phyloP scores from a whole-genome alignment of 2,329 filamentous ascomycete species.

The Fusarium goolgardi region DNA sequence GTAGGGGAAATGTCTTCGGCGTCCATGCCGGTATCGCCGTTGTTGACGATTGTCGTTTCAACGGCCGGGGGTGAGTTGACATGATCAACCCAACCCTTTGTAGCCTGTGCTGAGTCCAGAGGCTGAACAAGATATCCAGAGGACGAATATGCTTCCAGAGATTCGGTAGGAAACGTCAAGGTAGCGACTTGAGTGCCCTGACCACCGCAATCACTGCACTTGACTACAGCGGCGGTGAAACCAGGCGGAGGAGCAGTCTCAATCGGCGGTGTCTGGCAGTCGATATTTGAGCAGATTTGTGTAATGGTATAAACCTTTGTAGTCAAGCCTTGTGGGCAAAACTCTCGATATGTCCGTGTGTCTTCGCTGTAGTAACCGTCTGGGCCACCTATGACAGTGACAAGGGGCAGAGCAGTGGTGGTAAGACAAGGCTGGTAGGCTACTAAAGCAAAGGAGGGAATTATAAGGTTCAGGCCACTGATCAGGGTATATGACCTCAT shows the following conservation, averaged over 20 bases:
- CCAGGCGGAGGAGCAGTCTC: constrained; percentile 20
- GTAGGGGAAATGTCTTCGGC: not conserved
- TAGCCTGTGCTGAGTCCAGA: not conserved
- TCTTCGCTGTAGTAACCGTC: constrained; percentile 4
- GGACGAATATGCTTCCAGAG: constrained; percentile 17
- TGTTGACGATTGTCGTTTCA: not conserved
- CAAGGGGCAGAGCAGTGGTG: not conserved
- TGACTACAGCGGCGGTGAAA: constrained; percentile 12
- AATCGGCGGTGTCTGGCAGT: constrained; percentile 1
- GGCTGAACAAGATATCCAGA: constrained; percentile 13
- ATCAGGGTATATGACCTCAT: not conserved
- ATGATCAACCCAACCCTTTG: not conserved
- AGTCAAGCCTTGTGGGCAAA: not conserved
- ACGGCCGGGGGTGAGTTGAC: not conserved
- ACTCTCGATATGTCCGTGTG: constrained; percentile 19
- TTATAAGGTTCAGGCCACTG: not conserved
- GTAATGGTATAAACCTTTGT: constrained; percentile 10
- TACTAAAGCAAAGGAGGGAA: not conserved
- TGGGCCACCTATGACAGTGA: constrained; percentile 2
- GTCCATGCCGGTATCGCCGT: not conserved
- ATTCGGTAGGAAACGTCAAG: constrained; percentile 12
- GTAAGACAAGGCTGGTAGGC: constrained; percentile 7
- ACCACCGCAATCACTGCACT: constrained; percentile 6
- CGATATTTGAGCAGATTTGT: constrained; percentile 6
- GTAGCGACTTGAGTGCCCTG: constrained; percentile 5